Base-by-base conservation (phyloP, 1,284 basidiomycete species). In the Leccinum griseonigrum region DNA sequence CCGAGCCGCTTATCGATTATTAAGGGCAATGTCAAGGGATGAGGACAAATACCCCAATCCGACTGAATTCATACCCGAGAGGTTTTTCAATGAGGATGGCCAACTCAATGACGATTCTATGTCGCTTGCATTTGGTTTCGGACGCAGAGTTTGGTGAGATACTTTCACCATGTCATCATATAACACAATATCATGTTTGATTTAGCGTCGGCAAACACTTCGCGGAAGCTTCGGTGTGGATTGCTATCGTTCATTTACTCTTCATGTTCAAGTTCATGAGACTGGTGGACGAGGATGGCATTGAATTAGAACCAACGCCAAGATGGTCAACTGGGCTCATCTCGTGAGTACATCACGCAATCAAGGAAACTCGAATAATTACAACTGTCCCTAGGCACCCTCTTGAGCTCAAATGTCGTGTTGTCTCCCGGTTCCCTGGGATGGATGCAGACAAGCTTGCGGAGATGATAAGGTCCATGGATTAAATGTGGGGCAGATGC, bases 1-100 rank as follows among this genome's bases (percentile, higher is more conserved):
- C 22, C 22, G 22, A 22, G 22, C 22, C 31, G 50, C 56, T 69
- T 40, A 72, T 29, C 2, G 40, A 16, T 57, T 22, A 57, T 55
- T 8, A 52, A 75, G 71, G 74, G 74, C 69, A 31, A 76, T 73
- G 67, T 74, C 72, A 28, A 61, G 63, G 46, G 70, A 73, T 55
- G 66, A 73, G 40, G 34, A 10, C 13, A 70, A 59, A 54, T 73
- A 76, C 29, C 65, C 70, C 3, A 64, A 74, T 34, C 64, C 71
- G 14, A 14, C 53, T 10, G 65, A 70, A 55, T 76, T 73, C 40
- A 64, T 58, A 36, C 71, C 71, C 1, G 72, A 75, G 51, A 70
- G 73, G 48, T 76, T 76, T 53, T 62, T 76, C 10, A 32, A 61
- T 32, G 46, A 61, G 38, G 55, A 67, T 56, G 73, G 71, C 18